Base-by-base conservation (phyloP, 2,329 filamentous ascomycete species). In the Fusarium secorum region DNA sequence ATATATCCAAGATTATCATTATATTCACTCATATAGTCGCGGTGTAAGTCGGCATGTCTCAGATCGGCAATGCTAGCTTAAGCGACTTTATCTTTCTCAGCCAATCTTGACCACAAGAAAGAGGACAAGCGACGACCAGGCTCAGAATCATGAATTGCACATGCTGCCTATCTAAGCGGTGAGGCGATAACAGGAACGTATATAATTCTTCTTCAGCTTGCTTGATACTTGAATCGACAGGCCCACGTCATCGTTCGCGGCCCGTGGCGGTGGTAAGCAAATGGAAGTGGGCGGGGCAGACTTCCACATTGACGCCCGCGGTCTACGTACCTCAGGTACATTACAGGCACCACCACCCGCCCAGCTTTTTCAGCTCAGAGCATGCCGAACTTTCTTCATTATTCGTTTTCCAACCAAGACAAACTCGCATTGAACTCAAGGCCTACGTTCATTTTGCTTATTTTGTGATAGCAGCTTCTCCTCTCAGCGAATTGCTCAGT, bases 231-330 rank as follows among this genome's bases (percentile, higher is more conserved):
- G 45, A 52, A 66, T 39, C 41, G 20, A 42, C 33, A 66, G 36
- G 71, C 74, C 54, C 73, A 75, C 74, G 74, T 76, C 74, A 76
- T 76, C 70, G 65, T 41, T 57, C 70, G 71, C 70, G 74, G 72
- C 72, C 52, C 59, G 70, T 75, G 71, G 74, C 70, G 66, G 60
- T 54, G 51, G 57, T 66, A 41, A 58, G 36, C 60, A 49, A 63
- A 66, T 74, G 72, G 42, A 45, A 45, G 42, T 28, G 24, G 42
- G 72, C 70, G 74, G 74, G 70, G 66, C 60, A 58, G 56, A 30
- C 55, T 39, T n/a, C n/a, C n/a, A n/a, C n/a, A n/a, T n/a, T 35
- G 32, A 28, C 44, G 45, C 24, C 54, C 15, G 7, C 11, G 30
- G 53, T 26, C 39, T 35, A 45, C 39, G 36, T 41, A 53, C 35